Conservation (phyloP, 371 early-diverging fungal species). For the Choanephora cucurbitarum region DNA sequence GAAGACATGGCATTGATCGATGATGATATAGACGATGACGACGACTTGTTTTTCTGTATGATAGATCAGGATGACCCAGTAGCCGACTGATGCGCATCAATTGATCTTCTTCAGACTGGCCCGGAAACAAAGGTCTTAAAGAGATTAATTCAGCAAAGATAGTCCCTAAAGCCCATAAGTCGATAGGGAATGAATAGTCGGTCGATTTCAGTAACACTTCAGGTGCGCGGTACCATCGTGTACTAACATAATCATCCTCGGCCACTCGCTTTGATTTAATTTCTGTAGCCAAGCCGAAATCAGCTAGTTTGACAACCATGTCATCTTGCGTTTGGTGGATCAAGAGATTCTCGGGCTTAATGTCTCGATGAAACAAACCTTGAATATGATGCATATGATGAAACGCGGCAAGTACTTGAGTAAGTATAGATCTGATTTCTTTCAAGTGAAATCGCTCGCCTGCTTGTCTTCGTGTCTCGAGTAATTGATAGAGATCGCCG, state of each 20-base stretch:
- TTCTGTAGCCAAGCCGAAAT: slow-evolving; percentile 92
- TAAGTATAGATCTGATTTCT: slow-evolving; percentile 28
- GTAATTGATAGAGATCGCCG: slow-evolving; percentile 87
- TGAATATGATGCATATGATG: slow-evolving; percentile 82
- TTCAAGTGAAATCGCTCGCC: slow-evolving; percentile 1
- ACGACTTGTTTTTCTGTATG: neutral
- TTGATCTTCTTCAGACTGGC: slow-evolving; percentile 90
- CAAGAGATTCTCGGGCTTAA: slow-evolving; percentile 90
- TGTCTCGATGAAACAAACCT: slow-evolving; percentile 92
- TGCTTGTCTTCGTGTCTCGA: slow-evolving; percentile 66
- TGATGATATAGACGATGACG: neutral
- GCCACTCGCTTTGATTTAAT: slow-evolving; percentile 76
- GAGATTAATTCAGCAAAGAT: slow-evolving; percentile 90
- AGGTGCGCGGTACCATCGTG: slow-evolving; percentile 98
- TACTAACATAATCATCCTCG: slow-evolving; percentile 91
- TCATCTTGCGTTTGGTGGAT: slow-evolving; percentile 31
- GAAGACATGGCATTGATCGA: neutral
- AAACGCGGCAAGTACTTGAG: slow-evolving; percentile 82
- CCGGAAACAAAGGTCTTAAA: slow-evolving; percentile 91
- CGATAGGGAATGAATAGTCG: slow-evolving; percentile 91
- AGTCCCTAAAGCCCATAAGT: slow-evolving; percentile 97
- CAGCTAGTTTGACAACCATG: slow-evolving; percentile 83
- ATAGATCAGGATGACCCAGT: slow-evolving; percentile 54
- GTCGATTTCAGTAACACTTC: slow-evolving; percentile 90
- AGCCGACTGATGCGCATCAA: slow-evolving; percentile 71